Conservation (phyloP, 108 stramenopile genomes). For the Nitzschia inconspicua region DNA sequence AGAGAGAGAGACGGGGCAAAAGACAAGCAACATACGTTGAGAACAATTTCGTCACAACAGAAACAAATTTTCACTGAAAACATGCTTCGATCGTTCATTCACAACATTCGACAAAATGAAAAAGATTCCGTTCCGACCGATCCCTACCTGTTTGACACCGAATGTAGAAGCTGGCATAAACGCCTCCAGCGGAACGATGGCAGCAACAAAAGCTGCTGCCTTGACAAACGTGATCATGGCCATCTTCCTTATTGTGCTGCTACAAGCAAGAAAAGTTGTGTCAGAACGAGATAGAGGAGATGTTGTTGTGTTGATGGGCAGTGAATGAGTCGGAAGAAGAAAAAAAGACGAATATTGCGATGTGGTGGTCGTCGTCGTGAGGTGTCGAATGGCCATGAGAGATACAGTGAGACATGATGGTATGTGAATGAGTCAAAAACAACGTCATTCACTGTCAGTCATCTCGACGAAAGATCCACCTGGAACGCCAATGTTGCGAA, state of each 20-base stretch:
- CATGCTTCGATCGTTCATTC: not conserved
- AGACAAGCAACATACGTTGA: not conserved
- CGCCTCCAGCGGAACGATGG: conserved; percentile 25
- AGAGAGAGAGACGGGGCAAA: not conserved
- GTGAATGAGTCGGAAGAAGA: no score
- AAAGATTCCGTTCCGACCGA: not conserved
- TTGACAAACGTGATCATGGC: conserved; percentile 32
- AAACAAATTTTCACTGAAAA: not conserved
- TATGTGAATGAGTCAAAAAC: no score
- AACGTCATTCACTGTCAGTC: no score
- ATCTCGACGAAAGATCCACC: no score
- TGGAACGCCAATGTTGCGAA: no score
- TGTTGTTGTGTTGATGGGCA: no score
- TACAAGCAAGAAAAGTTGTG: no score
- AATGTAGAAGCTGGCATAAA: conserved; percentile 34
- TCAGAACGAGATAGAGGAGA: no score
- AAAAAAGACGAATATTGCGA: no score
- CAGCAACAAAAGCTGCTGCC: conserved; percentile 34
- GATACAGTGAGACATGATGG: no score
- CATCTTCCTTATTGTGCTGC: conserved; percentile 21
- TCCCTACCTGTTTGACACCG: conserved; percentile 29
- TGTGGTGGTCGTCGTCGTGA: no score
- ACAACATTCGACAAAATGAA: not conserved
- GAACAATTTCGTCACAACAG: not conserved
- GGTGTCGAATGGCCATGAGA: no score